Conservation (phyloP, 1,284 basidiomycete genomes). For the Cryptococcus sp. region DNA sequence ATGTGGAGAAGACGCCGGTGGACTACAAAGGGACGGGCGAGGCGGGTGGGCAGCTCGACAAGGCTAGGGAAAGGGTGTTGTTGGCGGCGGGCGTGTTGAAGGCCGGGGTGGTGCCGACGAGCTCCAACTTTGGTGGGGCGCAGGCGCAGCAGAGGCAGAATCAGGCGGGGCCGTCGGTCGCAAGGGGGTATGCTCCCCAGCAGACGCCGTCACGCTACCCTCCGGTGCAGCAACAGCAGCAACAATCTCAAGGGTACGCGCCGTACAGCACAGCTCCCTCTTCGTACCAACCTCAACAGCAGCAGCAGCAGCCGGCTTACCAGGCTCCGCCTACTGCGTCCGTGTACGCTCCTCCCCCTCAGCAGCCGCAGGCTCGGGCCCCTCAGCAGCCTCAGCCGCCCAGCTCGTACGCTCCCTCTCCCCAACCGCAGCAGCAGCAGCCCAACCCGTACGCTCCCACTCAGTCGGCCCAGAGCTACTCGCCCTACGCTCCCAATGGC, state of each 20-base stretch:
- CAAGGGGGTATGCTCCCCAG: conserved; percentile 10
- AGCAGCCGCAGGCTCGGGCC: too few species aligned
- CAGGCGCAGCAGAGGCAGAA: neutral
- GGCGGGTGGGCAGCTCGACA: conserved; percentile 57
- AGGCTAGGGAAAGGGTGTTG: conserved; percentile 57
- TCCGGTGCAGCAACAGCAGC: conserved; percentile 5
- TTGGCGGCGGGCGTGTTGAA: conserved; percentile 32
- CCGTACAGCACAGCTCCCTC: conserved; percentile 10
- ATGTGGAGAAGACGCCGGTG: conserved; percentile 73
- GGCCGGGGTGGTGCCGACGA: conserved; percentile 1
- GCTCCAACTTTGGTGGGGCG: neutral
- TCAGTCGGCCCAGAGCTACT: conserved; percentile 9
- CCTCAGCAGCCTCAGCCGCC: conserved; percentile 9
- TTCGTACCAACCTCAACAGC: conserved; percentile 17
- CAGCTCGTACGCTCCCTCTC: neutral
- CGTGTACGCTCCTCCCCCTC: conserved; percentile 17
- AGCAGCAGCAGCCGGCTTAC: conserved; percentile 27
- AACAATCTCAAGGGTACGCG: neutral
- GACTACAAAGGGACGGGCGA: conserved; percentile 68
- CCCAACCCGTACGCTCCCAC: conserved; percentile 20
- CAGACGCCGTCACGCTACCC: conserved; percentile 2
- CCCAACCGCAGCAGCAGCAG: conserved; percentile 2
- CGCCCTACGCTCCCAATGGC: conserved; percentile 12
- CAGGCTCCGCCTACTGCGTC: conserved; percentile 14
- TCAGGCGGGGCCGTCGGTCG: conserved; percentile 10